A percentile compares a stretch with the other conserved stretches of the same genome.
phyloP scores from a whole-genome alignment of 2,329 filamentous ascomycete genomes.

The Stemphylium beticola region DNA sequence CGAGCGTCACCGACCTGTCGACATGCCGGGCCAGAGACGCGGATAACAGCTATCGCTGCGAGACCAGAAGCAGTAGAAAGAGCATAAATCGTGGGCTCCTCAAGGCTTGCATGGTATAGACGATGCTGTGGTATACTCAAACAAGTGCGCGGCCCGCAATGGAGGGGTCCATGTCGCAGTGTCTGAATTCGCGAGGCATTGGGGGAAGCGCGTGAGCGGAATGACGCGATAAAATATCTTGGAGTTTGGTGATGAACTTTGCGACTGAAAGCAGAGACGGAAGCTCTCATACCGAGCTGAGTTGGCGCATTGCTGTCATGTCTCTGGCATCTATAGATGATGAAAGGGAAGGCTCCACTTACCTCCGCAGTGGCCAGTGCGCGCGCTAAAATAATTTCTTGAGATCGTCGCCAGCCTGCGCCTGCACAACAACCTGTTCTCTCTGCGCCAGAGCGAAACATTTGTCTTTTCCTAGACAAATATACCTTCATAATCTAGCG shows the following conservation, averaged over 20 bases:
- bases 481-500: neutral
- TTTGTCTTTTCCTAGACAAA: neutral
- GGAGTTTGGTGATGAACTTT: conserved; percentile 1
- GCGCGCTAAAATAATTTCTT: conserved; percentile 18
- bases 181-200: neutral
- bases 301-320: conserved; percentile 23
- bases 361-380: conserved; percentile 14
- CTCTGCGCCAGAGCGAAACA: neutral
- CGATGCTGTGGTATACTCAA: conserved; percentile 23
- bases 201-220: neutral
- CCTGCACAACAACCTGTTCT: conserved; percentile 5
- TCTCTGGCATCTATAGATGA: neutral
- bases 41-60: conserved; percentile 88
- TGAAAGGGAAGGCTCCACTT: neutral
- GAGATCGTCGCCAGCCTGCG: conserved; percentile 8
- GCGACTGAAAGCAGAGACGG: conserved; percentile 24
- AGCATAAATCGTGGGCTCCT: conserved; percentile 78
- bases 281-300: conserved; percentile 45
- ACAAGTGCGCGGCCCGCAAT: conserved; percentile 9
- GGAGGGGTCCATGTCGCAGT: conserved; percentile 4
- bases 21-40: conserved; percentile 82
- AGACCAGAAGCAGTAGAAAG: conserved; percentile 84
- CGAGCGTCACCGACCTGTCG: conserved; percentile 58
- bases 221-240: neutral
- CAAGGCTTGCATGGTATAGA: conserved; percentile 18